phyloP scores from a whole-genome alignment of 306 rosid species.

The Begonia peltatifolia region DNA sequence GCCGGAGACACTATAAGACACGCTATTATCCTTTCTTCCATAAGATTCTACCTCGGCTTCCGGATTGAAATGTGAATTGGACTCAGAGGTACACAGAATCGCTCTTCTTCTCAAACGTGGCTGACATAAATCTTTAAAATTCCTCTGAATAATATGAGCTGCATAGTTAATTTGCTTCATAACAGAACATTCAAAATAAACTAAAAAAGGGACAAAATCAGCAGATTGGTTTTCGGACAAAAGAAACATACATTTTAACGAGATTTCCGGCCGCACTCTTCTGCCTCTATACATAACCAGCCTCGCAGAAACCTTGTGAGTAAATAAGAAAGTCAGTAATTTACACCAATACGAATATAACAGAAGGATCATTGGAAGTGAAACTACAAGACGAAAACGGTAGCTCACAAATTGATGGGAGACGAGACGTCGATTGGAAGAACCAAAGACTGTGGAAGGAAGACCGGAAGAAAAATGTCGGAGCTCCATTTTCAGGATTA shows the following conservation, averaged over 20 bases:
- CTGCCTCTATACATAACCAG: conserved; percentile 8
- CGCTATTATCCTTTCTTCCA: conserved; percentile 15
- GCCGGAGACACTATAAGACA: conserved; percentile 14
- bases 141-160: conserved; percentile 17
- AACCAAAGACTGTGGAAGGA: conserved; percentile 18
- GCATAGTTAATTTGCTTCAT: not conserved
- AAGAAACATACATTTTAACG: conserved; percentile 23
- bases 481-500: conserved; percentile 23
- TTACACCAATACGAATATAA: conserved; percentile 2
- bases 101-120: conserved; percentile 22
- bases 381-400: not conserved
- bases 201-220: not conserved
- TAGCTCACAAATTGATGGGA: conserved; percentile 8
- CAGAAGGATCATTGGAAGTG: not conserved
- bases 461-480: conserved; percentile 30
- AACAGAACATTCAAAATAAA: not conserved
- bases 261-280: conserved; percentile 9
- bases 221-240: not conserved
- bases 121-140: conserved; percentile 9
- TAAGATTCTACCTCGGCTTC: conserved; percentile 30
- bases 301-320: conserved; percentile 12
- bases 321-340: not conserved
- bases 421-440: conserved; percentile 9
- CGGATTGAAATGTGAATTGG: conserved; percentile 28
- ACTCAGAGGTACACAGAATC: conserved; percentile 26